Conservation (phyloP, 768 basidiomycete species). For the Kondoa malvinella region DNA sequence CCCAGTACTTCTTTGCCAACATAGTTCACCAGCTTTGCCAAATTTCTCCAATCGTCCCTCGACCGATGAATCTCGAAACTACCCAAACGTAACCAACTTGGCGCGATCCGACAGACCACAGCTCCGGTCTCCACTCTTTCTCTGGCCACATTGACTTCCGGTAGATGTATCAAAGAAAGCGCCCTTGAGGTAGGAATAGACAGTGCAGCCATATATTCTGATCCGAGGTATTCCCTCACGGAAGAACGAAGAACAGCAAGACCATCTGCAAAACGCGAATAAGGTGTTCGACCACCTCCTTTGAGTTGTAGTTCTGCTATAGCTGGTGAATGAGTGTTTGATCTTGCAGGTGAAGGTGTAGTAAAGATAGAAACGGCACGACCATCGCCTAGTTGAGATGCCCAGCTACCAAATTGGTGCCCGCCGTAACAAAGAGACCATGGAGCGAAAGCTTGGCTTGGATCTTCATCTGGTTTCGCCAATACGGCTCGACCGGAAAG, state of each 20-base stretch:
- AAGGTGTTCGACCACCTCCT: constrained; percentile 84
- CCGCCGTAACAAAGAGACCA: constrained; percentile 86
- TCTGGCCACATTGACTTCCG: constrained; percentile 53
- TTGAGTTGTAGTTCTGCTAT: constrained; percentile 75
- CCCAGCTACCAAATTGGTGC: constrained; percentile 73
- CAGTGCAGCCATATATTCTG: constrained; percentile 76
- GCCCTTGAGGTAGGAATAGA: constrained; percentile 76
- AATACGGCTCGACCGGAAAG: constrained; percentile 56
- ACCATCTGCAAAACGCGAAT: constrained; percentile 80
- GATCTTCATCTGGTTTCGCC: constrained; percentile 16
- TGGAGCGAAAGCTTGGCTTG: constrained; percentile 41
- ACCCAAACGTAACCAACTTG: constrained; percentile 53
- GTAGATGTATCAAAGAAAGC: constrained; percentile 58
- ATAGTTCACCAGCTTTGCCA: constrained; percentile 55
- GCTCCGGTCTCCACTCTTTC: constrained; percentile 45
- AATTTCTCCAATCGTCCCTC: constrained; percentile 47
- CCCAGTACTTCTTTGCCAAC: constrained; percentile 23
- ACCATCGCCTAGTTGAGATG: constrained; percentile 90
- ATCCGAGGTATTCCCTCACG: constrained; percentile 79
- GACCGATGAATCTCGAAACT: constrained; percentile 29
- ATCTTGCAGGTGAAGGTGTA: constrained; percentile 15
- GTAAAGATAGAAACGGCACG: constrained; percentile 70
- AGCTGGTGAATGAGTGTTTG: constrained; percentile 7
- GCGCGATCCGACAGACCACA: constrained; percentile 23
- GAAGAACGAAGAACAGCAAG: constrained; percentile 88